Evolutionary conservation across 2,329 filamentous ascomycete genomes (phyloP).

Genomic region (Parascedosporium putredinis): DNA sequence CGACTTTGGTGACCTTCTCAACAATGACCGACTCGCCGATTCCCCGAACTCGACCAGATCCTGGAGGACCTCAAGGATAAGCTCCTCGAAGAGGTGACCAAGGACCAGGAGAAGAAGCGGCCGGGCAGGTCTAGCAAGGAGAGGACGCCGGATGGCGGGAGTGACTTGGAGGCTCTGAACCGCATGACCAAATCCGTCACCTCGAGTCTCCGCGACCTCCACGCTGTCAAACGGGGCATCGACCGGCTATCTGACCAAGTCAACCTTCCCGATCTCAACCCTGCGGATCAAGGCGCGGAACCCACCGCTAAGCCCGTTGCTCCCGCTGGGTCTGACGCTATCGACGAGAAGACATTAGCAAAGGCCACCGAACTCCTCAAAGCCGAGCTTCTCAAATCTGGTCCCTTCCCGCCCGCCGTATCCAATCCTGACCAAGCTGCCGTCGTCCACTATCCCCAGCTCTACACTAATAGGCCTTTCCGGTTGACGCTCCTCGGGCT

Average conservation of each 20-base stretch:
- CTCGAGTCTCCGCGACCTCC: conserved; percentile 40
- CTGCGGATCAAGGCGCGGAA: not conserved
- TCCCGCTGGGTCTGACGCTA: not conserved
- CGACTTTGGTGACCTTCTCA: conserved; percentile 41
- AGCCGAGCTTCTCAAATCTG: not conserved
- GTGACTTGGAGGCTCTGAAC: conserved; percentile 32
- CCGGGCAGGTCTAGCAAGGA: conserved; percentile 17
- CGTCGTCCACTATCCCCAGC: conserved; percentile 32
- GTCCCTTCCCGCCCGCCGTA: not conserved
- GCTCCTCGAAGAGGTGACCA: conserved; percentile 9
- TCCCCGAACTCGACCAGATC: conserved; percentile 12
- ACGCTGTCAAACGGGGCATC: conserved; percentile 46
- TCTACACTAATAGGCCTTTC: conserved; percentile 36
- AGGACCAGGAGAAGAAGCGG: conserved; percentile 10
- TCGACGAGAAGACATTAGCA: not conserved
- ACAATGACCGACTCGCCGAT: not conserved
- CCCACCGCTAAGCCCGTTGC: not conserved
- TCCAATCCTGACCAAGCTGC: conserved; percentile 13
- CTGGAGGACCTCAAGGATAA: conserved; percentile 13
- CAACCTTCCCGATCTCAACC: conserved; percentile 24
- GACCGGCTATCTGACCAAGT: conserved; percentile 45
- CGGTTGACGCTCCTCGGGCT: conserved; percentile 38
- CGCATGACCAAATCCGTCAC: conserved; percentile 43
- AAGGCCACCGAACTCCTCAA: not conserved
- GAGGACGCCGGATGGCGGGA: not conserved